phyloP scores from a whole-genome alignment of 148 eudicot genomes.

The Simmondsia chinensis region DNA sequence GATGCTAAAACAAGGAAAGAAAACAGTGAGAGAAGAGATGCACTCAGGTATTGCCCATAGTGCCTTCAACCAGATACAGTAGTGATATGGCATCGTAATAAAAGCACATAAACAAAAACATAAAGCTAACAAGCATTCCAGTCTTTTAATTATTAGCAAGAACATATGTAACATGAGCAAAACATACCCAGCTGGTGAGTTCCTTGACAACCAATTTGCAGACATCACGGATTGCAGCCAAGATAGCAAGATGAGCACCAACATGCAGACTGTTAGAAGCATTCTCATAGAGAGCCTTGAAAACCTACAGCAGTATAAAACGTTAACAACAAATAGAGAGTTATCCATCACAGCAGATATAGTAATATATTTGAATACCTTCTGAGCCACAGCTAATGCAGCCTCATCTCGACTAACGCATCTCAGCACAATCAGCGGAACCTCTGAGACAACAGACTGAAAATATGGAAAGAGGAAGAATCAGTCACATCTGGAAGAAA shows the following conservation, averaged over 20 bases:
- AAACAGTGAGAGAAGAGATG: no score
- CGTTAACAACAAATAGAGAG: not conserved
- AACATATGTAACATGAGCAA: not conserved
- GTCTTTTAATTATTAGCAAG: not conserved
- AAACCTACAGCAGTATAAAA: conserved; percentile 37
- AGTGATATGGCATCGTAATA: no score
- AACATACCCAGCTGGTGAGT: conserved; percentile 89
- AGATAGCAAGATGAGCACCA: conserved; percentile 71
- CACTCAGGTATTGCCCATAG: no score
- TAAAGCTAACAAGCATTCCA: not conserved
- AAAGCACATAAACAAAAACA: no score
- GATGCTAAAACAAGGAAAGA: no score
- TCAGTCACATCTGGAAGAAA: no score
- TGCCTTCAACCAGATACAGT: no score
- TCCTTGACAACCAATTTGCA: conserved; percentile 88
- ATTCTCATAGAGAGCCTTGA: conserved; percentile 78
- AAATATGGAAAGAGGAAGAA: no score
- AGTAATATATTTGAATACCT: conserved; percentile 25
- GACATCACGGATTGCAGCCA: conserved; percentile 86
- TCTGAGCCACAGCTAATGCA: conserved; percentile 88
- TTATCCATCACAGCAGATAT: not conserved
- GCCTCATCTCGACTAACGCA: conserved; percentile 90
- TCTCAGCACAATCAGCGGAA: conserved; percentile 65
- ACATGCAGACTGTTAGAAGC: conserved; percentile 55
- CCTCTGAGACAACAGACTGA: conserved; percentile 34